Base-by-base conservation (phyloP, 164 flowering plant species). In the Hamamelis virginiana region DNA sequence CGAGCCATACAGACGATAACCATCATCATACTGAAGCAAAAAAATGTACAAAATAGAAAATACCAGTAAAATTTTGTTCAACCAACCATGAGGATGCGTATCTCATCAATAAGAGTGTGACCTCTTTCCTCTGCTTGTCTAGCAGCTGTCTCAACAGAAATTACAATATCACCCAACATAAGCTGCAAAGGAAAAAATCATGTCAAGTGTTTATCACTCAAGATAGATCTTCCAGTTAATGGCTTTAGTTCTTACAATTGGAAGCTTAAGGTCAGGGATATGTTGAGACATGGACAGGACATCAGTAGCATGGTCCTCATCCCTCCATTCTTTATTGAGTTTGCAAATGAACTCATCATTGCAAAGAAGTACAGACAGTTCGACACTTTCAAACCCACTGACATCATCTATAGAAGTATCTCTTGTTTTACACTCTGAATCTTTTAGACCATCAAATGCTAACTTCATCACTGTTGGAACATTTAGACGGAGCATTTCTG, bases 281-380 rank as follows among this genome's bases (percentile, higher is more conserved):
- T 93, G 99, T 66, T 91, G 91, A 14, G 99, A 91, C 96, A 96
- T 87, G 60, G 99, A 96, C 47, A 96, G 97, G 66, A 96, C 99
- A 88, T 96, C 98, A 44, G 99, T 96, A 16, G 99, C 85, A 73
- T 86, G 93, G 70, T 93, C 96, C 75, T 91, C 99, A 69, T 86
- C 91, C 76, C 99, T 87, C 99, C 99, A 96, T 28, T 93, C 96
- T 74, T 87, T 91, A 65, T 96, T 96, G 23, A 96, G 94, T 53
- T 90, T 80, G 26, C 86, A 76, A 72, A 96, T 93, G 69, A 93
- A 93, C 21, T 87, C 87, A 79, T 96, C 98, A 74, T 96, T 91
- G 74, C 99, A 93, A 59, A 96, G 89, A 73, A 96, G 84, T 59
- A 93, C 77, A 47, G 95, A 93, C 71, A 96, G 73, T 77, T 96